phyloP scores from a whole-genome alignment of 257 asterid genomes.

The Osmanthus fragrans region DNA sequence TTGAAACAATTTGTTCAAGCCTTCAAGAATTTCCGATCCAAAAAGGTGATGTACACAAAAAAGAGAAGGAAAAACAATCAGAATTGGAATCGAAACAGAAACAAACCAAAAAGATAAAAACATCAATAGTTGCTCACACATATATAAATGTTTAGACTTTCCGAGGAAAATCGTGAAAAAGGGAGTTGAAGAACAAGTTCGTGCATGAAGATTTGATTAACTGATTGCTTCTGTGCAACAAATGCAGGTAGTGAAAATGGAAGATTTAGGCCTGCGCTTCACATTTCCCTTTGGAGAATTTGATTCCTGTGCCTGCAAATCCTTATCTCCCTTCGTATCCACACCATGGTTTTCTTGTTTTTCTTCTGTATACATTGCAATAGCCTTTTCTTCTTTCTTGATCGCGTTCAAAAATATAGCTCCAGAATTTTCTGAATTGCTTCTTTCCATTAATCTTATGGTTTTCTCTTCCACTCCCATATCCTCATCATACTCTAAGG shows the following conservation, averaged over 20 bases:
- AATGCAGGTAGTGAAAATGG: conserved; percentile 72
- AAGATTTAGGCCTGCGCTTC: conserved; percentile 52
- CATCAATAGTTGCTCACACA: neutral
- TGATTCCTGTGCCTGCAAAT: conserved; percentile 23
- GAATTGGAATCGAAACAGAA: neutral
- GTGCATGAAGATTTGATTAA: conserved; percentile 10
- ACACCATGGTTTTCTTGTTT: conserved; percentile 22
- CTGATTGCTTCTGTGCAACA: conserved; percentile 65
- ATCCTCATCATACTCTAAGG: conserved; percentile 32
- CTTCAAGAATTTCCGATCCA: conserved; percentile 19
- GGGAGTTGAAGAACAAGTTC: neutral
- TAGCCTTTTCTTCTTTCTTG: conserved; percentile 25
- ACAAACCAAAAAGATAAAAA: neutral
- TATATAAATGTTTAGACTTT: neutral
- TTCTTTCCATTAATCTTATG: conserved; percentile 57
- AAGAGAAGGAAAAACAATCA: neutral
- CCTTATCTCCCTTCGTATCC: conserved; percentile 21
- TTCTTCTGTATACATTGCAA: conserved; percentile 8
- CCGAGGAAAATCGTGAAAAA: conserved; percentile 13
- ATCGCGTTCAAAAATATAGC: conserved; percentile 24
- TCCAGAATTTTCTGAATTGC: conserved; percentile 46
- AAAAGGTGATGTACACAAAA: conserved; percentile 19
- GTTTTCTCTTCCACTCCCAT: conserved; percentile 57
- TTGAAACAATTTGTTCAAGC: neutral
- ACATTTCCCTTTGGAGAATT: conserved; percentile 33